Percentiles rank a stretch among this genome's conserved stretches.
Conservation (phyloP, 2,329 filamentous ascomycete species). For the Huntiella moniliformis region DNA sequence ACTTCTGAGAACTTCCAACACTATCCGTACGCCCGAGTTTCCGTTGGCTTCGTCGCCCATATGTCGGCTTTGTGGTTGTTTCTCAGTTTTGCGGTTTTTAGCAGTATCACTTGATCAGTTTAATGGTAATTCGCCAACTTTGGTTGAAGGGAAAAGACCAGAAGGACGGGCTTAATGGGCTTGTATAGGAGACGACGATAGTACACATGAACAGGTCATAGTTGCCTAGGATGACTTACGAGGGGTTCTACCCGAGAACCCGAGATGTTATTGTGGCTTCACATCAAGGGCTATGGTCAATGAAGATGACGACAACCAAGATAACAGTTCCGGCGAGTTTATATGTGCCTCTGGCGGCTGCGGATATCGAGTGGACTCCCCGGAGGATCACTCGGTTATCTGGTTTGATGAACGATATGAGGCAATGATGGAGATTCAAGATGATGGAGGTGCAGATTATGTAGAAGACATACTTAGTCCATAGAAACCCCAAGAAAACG, state of each 20-base stretch:
- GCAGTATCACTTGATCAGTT: not conserved
- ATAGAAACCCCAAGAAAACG: not conserved
- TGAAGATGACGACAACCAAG: not conserved
- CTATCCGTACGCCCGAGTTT: constrained; percentile 7
- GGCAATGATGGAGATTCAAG: not conserved
- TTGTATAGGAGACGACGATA: too few relatives aligned
- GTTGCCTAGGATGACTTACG: constrained; percentile 8
- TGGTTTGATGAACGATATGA: constrained; percentile 1
- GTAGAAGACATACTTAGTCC: constrained; percentile 8
- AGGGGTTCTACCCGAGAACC: constrained; percentile 10
- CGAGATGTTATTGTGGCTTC: constrained; percentile 10
- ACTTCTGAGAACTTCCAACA: not conserved
- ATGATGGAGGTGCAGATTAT: constrained; percentile 9
- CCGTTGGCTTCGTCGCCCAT: constrained; percentile 7
- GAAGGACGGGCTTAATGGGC: too few relatives aligned
- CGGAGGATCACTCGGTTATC: not conserved
- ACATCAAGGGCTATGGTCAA: constrained; percentile 5
- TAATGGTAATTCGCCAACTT: not conserved
- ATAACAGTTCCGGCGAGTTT: not conserved
- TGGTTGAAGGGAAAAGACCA: not conserved
- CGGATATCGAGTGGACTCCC: constrained; percentile 7
- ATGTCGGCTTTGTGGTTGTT: constrained; percentile 8
- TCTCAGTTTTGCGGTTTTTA: not conserved
- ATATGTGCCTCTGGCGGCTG: constrained; percentile 8
- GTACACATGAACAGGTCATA: not conserved